These are phyloP conservation scores for Fusarium domesticum DNA, from an alignment of 2,329 filamentous ascomycete genomes.

Conservation along the genomic window DNA sequence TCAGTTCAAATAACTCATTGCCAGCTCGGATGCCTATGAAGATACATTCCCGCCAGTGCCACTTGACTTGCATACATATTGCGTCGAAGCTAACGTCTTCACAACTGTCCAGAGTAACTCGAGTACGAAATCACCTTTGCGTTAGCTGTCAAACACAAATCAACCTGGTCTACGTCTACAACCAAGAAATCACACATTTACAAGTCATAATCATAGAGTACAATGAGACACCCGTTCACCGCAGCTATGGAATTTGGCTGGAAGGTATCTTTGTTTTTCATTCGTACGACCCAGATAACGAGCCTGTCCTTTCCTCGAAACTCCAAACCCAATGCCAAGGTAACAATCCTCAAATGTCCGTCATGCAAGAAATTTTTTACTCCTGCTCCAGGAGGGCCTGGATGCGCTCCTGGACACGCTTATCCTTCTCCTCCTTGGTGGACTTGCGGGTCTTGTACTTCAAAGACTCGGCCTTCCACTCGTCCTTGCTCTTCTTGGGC, in stretches of 20 bases:
- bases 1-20: no score
- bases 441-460: constrained; percentile 81
- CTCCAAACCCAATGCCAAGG: constrained; percentile 39
- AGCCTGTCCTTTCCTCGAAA: constrained; percentile 37
- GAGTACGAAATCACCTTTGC: no score
- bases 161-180: not conserved
- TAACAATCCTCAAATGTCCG: constrained; percentile 30
- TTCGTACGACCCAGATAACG: constrained; percentile 37
- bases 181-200: constrained; percentile 1
- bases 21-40: no score
- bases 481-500: constrained; percentile 93
- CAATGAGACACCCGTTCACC: constrained; percentile 31
- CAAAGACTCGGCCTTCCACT: constrained; percentile 93
- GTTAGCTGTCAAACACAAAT: not conserved
- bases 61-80: no score
- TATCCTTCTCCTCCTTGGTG: constrained; percentile 77
- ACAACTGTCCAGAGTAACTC: no score
- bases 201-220: constrained; percentile 10
- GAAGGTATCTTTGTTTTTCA: constrained; percentile 36
- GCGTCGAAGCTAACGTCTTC: no score
- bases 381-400: constrained; percentile 65
- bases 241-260: constrained; percentile 32
- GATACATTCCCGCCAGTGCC: no score
- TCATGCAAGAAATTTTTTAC: constrained; percentile 32
- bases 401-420: constrained; percentile 88